Evolutionary conservation across 1,284 basidiomycete genomes (phyloP).

Genomic region (Ceratobasidium sp.): DNA sequence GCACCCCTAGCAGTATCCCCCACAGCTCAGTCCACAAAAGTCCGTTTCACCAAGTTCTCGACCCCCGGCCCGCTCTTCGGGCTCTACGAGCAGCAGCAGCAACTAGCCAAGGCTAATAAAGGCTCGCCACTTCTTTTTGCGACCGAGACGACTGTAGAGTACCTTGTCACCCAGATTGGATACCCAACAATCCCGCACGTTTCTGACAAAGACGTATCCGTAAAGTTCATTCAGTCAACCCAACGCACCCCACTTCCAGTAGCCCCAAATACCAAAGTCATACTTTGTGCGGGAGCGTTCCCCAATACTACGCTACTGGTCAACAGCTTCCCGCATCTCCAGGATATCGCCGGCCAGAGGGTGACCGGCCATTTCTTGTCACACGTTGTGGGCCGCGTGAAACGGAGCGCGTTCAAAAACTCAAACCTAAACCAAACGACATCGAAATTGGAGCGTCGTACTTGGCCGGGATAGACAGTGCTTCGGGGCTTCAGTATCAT

Average conservation of each 20-base stretch:
- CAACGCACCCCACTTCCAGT: conserved; percentile 27
- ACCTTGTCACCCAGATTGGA: conserved; percentile 46
- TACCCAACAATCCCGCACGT: background rate
- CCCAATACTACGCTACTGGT: conserved; percentile 53
- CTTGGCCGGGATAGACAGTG: conserved; percentile 49
- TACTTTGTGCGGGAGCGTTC: conserved; percentile 53
- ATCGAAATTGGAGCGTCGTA: conserved; percentile 51
- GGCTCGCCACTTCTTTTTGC: conserved; percentile 52
- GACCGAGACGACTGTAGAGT: conserved; percentile 48
- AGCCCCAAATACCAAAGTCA: conserved; percentile 50
- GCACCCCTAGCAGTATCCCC: conserved; percentile 48
- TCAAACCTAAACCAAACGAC: conserved; percentile 19
- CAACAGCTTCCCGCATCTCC: conserved; percentile 50
- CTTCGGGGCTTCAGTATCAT: conserved; percentile 50
- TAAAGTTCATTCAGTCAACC: conserved; percentile 11
- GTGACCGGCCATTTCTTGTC: conserved; percentile 51
- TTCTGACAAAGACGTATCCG: background rate
- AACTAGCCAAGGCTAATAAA: conserved; percentile 42
- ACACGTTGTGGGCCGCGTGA: conserved; percentile 50
- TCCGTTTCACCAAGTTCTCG: conserved; percentile 54
- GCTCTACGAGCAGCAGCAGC: conserved; percentile 52
- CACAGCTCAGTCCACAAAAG: conserved; percentile 36
- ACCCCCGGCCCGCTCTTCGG: conserved; percentile 54
- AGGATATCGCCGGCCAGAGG: conserved; percentile 36
- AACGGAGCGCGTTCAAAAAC: conserved; percentile 20